Evolutionary conservation across 805 yeast species (phyloP).

Genomic region (Wickerhamomyces queroliae): DNA sequence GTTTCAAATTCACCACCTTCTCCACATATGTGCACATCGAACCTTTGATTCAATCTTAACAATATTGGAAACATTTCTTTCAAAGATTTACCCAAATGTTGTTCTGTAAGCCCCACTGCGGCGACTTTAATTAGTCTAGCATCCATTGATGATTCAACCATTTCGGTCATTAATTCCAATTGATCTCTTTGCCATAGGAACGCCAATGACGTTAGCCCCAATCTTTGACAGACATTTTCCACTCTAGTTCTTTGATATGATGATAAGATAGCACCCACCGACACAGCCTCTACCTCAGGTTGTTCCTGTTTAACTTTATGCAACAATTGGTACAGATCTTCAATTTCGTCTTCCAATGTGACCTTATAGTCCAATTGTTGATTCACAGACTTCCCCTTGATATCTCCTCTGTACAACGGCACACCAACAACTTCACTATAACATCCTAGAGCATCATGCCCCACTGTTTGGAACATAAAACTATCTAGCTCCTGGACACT

Average conservation of each 20-base stretch:
- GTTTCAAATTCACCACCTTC: conserved; percentile 99
- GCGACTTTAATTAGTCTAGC: conserved; percentile 92
- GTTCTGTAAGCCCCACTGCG: conserved; percentile 69
- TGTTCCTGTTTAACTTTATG: conserved; percentile 39
- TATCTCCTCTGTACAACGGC: conserved; percentile 70
- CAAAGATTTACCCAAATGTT: conserved; percentile 65
- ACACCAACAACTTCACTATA: conserved; percentile 69
- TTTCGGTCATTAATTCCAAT: conserved; percentile 71
- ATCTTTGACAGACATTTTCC: conserved; percentile 78
- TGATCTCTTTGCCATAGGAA: conserved; percentile 92
- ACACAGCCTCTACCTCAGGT: conserved; percentile 78
- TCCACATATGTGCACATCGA: conserved; percentile 92
- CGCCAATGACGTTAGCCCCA: conserved; percentile 64
- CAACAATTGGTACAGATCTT: conserved; percentile 63
- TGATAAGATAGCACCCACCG: conserved; percentile 94
- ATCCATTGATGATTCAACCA: conserved; percentile 60
- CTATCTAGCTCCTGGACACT: conserved; percentile 74
- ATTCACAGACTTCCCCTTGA: conserved; percentile 57
- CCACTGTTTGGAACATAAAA: conserved; percentile 97
- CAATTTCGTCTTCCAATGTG: conserved; percentile 82
- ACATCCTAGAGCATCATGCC: conserved; percentile 66
- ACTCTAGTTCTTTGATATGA: conserved; percentile 94
- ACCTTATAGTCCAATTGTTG: conserved; percentile 60
- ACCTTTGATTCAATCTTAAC: conserved; percentile 48
- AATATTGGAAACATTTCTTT: conserved; percentile 56